Evolutionary conservation across 139 green algal species (phyloP).

Genomic region (Volvox reticuliferus): DNA sequence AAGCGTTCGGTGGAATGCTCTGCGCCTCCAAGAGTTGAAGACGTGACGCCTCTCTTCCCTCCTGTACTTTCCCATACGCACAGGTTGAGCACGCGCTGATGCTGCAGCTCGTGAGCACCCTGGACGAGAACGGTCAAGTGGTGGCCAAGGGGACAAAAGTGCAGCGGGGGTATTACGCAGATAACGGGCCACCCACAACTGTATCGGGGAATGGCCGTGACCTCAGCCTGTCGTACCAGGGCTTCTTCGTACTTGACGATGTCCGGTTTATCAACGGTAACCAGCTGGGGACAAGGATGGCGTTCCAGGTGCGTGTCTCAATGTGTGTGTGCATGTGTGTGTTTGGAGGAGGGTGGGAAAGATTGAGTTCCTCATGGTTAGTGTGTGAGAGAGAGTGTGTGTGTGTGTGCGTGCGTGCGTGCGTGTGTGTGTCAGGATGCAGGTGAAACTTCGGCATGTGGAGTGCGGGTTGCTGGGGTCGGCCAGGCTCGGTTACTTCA

Average conservation of each 20-base stretch:
- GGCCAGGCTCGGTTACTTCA: background rate
- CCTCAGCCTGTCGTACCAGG: constrained; percentile 70
- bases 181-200: constrained; percentile 91
- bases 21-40: no score
- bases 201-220: constrained; percentile 86
- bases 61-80: no score
- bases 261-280: constrained; percentile 80
- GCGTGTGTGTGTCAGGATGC: background rate
- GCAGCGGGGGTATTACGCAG: constrained; percentile 58
- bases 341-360: background rate
- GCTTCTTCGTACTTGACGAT: constrained; percentile 65
- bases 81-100: constrained; percentile 75
- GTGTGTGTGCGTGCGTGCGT: no score
- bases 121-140: constrained; percentile 78
- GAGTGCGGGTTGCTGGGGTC: background rate
- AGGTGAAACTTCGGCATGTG: background rate
- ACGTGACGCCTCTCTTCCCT: no score
- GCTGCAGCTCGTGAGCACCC: constrained; percentile 75
- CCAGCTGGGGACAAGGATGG: constrained; percentile 65
- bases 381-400: no score
- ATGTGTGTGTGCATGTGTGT: no score
- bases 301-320: constrained; percentile 62
- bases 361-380: background rate
- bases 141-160: constrained; percentile 67
- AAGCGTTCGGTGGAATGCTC: no score